phyloP scores from a whole-genome alignment of 2,329 filamentous ascomycete species.

The Sclerotinia subarctica region DNA sequence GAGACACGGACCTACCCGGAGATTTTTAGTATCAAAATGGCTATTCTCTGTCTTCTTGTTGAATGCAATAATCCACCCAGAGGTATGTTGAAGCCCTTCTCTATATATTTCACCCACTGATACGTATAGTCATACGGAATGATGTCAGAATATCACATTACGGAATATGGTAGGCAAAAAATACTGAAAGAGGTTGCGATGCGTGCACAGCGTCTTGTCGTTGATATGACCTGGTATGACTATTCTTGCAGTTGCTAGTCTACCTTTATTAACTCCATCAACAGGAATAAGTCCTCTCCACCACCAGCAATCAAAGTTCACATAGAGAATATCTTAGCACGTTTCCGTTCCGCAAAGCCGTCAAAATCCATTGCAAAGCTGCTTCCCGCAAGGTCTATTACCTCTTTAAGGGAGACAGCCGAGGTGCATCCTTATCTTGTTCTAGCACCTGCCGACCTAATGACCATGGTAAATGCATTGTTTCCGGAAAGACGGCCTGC shows the following conservation, averaged over 20 bases:
- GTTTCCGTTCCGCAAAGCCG: slow-evolving; percentile 49
- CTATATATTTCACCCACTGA: slow-evolving; percentile 23
- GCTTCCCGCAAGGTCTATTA: slow-evolving; percentile 68
- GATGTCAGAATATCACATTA: slow-evolving; percentile 89
- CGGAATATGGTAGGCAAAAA: slow-evolving; percentile 82
- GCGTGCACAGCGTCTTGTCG: slow-evolving; percentile 73
- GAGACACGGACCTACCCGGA: slow-evolving; percentile 69
- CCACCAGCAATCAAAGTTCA: slow-evolving; percentile 62
- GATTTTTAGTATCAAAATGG: slow-evolving; percentile 86
- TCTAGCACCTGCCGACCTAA: slow-evolving; percentile 73
- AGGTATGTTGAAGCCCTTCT: slow-evolving; percentile 52
- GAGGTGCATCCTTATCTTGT: slow-evolving; percentile 79
- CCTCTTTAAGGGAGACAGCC: slow-evolving; percentile 69
- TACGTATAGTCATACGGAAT: slow-evolving; percentile 52
- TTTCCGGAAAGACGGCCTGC: slow-evolving; percentile 71
- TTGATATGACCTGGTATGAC: slow-evolving; percentile 63
- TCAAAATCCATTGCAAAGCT: slow-evolving; percentile 54
- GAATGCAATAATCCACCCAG: slow-evolving; percentile 81
- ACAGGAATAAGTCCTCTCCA: slow-evolving; percentile 57
- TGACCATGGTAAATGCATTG: slow-evolving; percentile 76
- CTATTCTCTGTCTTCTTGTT: slow-evolving; percentile 86
- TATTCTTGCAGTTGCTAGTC: neutral
- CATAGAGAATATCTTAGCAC: slow-evolving; percentile 67
- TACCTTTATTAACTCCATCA: slow-evolving; percentile 14
- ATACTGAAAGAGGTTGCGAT: slow-evolving; percentile 76